Evolutionary conservation across 441 rosid genomes (phyloP), one percentile per base, ranked within the genome.

Genomic region (Macaranga tanarius): DNA sequence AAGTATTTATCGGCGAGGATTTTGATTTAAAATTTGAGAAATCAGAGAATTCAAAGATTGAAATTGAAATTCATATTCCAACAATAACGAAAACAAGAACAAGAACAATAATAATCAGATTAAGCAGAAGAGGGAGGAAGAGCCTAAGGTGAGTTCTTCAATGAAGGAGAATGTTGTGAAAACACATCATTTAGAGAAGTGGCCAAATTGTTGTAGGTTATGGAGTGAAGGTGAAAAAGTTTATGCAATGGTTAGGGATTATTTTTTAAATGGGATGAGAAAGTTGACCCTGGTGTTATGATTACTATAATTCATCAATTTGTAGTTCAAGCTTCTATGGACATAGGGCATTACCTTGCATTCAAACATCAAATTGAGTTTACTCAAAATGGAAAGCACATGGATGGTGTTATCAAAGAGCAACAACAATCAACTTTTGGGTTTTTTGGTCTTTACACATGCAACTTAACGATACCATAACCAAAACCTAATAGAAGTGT

Each of bases 301-400:
- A 20, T 88, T 64, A 76, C 84, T 20, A 75, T 82, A 10, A 82
- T 88, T 76, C 82, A 72, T 69, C 80, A 75, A 72, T 84, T 75
- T 61, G 66, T 69, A 20, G 78, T 72, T 15, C 59, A 13, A 10
- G 76, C 77, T 16, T 68, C 25, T 59, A 2, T 71, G 48, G 77
- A 72, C 73, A 79, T 65, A 45, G 80, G 86, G 9, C 83, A 87
- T 28, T 19, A 42, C 10, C 73, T 77, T 28, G 80, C 71, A 40
- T 88, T 86, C 40, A 72, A 75, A 61, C 79, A 67, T 70, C 83
- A 84, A 73, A 67, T 65, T 23, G 82, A 78, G 72, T 26, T 73
- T 17, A 75, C 73, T 7, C 76, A 70, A 76, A 75, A 71, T 0
- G 73, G 73, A n/a, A 81, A 84, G 7, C 4, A n/a, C 2, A 11